Evolutionary conservation across 257 asterid species (phyloP).

Genomic region (Solanum chiquidenum): DNA sequence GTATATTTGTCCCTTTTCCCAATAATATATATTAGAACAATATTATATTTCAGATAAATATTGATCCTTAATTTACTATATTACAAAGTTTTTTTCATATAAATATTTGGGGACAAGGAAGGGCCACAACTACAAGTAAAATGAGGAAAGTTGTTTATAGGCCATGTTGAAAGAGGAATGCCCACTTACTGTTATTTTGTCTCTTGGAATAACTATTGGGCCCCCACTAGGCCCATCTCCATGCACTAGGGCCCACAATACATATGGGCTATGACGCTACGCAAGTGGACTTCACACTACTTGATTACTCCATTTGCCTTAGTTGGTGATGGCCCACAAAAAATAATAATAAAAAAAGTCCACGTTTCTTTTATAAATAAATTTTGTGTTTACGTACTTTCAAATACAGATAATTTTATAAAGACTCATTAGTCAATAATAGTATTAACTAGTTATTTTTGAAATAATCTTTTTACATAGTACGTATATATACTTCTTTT

Average conservation of each 20-base stretch:
- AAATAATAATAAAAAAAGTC: too few relatives aligned
- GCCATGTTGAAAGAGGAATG: background rate
- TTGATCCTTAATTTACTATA: background rate
- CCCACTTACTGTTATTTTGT: background rate
- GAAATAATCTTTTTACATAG: background rate
- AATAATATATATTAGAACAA: too few relatives aligned
- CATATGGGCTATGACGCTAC: background rate
- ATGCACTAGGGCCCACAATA: background rate
- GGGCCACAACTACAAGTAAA: background rate
- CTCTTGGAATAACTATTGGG: background rate
- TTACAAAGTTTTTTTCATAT: too few relatives aligned
- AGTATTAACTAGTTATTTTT: too few relatives aligned
- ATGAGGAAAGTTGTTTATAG: background rate
- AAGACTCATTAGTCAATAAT: background rate
- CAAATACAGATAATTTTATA: too few relatives aligned
- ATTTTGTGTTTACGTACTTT: too few relatives aligned
- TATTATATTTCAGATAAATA: too few relatives aligned
- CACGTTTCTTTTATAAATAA: too few relatives aligned
- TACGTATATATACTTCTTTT: too few relatives aligned
- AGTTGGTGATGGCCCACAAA: background rate
- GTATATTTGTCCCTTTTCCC: too few relatives aligned
- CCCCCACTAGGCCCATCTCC: background rate
- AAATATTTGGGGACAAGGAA: background rate
- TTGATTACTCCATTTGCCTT: background rate
- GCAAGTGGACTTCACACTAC: background rate